These are phyloP conservation scores for Trichophyton benhamiae DNA, from an alignment of 2,329 filamentous ascomycete species.

Conservation along the genomic window DNA sequence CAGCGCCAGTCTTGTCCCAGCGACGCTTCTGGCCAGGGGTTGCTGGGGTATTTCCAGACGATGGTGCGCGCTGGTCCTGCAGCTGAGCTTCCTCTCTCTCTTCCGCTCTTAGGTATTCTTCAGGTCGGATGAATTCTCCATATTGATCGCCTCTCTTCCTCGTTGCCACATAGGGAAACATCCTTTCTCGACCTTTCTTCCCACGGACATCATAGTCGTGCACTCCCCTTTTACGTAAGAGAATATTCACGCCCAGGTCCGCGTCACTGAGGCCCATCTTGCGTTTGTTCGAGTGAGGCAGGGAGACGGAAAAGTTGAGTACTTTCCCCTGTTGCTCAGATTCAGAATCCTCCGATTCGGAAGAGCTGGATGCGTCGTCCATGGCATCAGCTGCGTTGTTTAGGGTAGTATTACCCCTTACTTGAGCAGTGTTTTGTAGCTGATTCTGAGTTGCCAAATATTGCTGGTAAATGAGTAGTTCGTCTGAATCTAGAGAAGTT, in stretches of 20 bases:
- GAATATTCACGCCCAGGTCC: slow-evolving; percentile 80
- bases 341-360: slow-evolving; percentile 79
- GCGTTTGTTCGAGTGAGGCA: slow-evolving; percentile 71
- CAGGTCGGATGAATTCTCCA: slow-evolving; percentile 82
- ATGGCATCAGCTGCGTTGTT: slow-evolving; percentile 60
- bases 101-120: slow-evolving; percentile 86
- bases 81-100: slow-evolving; percentile 68
- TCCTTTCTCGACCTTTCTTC: slow-evolving; percentile 82
- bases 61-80: slow-evolving; percentile 43
- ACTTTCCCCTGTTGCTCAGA: slow-evolving; percentile 83
- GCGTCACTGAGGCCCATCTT: slow-evolving; percentile 80
- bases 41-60: slow-evolving; percentile 44
- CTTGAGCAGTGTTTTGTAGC: slow-evolving; percentile 67
- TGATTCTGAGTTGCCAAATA: slow-evolving; percentile 82
- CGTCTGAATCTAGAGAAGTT: slow-evolving; percentile 58
- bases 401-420: slow-evolving; percentile 52
- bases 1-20: slow-evolving; percentile 61
- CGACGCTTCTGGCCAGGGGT: slow-evolving; percentile 83
- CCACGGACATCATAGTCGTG: slow-evolving; percentile 86
- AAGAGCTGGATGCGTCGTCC: slow-evolving; percentile 75
- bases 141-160: slow-evolving; percentile 77
- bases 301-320: slow-evolving; percentile 72
- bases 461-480: slow-evolving; percentile 75
- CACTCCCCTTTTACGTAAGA: slow-evolving; percentile 78
- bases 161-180: slow-evolving; percentile 77